Conservation (phyloP, 352 stramenopile genomes). For the Phytophthora pinifolia region DNA sequence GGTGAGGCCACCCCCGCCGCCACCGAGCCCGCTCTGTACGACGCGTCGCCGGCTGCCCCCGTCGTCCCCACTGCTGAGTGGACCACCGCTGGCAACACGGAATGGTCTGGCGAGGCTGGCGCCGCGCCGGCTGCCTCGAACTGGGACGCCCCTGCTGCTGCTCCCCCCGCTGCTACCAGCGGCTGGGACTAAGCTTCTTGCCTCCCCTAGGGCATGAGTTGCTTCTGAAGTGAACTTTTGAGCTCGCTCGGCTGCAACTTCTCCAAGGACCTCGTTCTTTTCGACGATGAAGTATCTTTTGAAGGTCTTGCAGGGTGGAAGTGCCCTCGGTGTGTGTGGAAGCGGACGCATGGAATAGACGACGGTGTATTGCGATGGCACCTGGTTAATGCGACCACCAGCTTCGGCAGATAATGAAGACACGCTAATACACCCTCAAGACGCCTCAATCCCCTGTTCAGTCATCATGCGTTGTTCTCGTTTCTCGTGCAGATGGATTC, state of each 20-base stretch:
- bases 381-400: conserved; percentile 88
- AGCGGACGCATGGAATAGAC: conserved; percentile 89
- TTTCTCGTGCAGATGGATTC: no score
- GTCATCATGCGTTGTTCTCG: no score
- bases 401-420: conserved; percentile 23
- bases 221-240: conserved; percentile 7
- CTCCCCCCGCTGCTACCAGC: conserved; percentile 46
- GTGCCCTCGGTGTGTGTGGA: conserved; percentile 17
- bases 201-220: conserved; percentile 19
- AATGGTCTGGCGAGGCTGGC: conserved; percentile 80
- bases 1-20: conserved; percentile 54
- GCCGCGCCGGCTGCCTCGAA: conserved; percentile 43
- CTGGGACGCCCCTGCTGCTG: conserved; percentile 51
- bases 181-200: conserved; percentile 80
- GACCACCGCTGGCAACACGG: conserved; percentile 58
- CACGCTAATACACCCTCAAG: conserved; percentile 29
- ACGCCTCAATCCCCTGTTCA: conserved; percentile 4
- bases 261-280: conserved; percentile 32
- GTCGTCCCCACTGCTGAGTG: conserved; percentile 62
- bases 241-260: conserved; percentile 15
- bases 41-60: conserved; percentile 49
- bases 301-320: conserved; percentile 8
- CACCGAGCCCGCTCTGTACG: conserved; percentile 57
- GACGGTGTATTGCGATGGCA: conserved; percentile 93
- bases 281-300: conserved; percentile 25